Evolutionary conservation across 177 flowering plant genomes (phyloP), one percentile per base, ranked within the genome.

Genomic region (Tripterygium wilfordii): DNA sequence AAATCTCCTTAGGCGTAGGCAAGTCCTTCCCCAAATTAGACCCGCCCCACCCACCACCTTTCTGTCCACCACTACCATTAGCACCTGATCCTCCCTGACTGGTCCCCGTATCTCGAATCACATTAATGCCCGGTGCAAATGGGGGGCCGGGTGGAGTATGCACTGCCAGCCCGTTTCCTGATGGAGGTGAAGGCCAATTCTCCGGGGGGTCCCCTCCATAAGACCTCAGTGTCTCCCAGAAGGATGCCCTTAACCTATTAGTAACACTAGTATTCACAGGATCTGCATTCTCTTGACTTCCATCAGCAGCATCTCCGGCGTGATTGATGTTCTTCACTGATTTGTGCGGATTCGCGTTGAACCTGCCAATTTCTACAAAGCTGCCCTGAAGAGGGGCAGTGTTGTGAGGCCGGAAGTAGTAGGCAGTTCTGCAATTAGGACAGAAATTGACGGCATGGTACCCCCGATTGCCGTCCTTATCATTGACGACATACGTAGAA

Each of bases 1-100:
- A 76, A 43, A 87, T 87, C 71, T 87, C 85, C 68, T 84, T 87
- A 0, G 92, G 96, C 13, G 92, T 84, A 1, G 96, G 96, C 42
- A 87, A 68, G 58, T 80, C 80, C 62, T 69, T 76, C 4, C 92
- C 92, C 61, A 87, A 55, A 56, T 73, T 80, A 1, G 96, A 65
- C 40, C 92, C 96, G 17, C 90, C 90, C 90, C 85, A 79, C 15
- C 69, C 71, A 18, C 33, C 48, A n/a, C 26, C 37, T 15, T 37
- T 65, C 53, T 64, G 68, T 44, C 54, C 54, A 36, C 51, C 61
- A 8, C 53, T 64, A 28, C 59, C 58, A 15, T 60, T 54, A 10
- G 49, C 60, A 25, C 60, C 53, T 0, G 61, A 51, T 1, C 63
- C 59, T 3, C 72, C 73, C 1, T 62, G 66, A 12, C 69, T 61